Evolutionary conservation across 305 asterid genomes (phyloP).

Genomic region (Solanum hybrid): DNA sequence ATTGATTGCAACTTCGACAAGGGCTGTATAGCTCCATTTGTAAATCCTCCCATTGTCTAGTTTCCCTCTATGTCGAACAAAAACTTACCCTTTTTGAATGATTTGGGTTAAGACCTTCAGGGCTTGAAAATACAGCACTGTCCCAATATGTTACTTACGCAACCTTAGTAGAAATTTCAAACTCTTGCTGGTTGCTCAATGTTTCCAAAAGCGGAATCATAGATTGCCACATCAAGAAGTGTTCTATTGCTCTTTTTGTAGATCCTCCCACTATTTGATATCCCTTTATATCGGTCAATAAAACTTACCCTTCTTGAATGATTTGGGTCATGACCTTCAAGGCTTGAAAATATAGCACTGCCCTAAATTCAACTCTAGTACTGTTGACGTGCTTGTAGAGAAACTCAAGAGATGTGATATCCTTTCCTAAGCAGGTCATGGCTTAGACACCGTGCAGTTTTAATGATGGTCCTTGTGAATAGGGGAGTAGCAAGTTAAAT

Average conservation of each 20-base stretch:
- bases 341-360: neutral
- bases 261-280: neutral
- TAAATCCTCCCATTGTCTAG: neutral
- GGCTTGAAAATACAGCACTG: neutral
- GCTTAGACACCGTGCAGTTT: too few species aligned
- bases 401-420: neutral
- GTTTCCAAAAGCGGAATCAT: neutral
- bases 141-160: neutral
- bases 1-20: neutral
- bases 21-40: neutral
- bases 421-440: neutral
- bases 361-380: neutral
- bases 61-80: neutral
- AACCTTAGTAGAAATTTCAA: too few species aligned
- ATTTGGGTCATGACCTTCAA: neutral
- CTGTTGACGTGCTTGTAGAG: neutral
- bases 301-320: neutral
- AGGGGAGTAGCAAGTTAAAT: neutral
- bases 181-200: neutral
- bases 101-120: neutral
- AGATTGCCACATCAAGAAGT: neutral
- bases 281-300: neutral
- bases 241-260: neutral
- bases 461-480: neutral
- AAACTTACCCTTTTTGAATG: neutral